Evolutionary conservation across 2,329 filamentous ascomycete species (phyloP), one percentile per base, ranked within the genome.

Genomic region (Cladophialophora carrionii): DNA sequence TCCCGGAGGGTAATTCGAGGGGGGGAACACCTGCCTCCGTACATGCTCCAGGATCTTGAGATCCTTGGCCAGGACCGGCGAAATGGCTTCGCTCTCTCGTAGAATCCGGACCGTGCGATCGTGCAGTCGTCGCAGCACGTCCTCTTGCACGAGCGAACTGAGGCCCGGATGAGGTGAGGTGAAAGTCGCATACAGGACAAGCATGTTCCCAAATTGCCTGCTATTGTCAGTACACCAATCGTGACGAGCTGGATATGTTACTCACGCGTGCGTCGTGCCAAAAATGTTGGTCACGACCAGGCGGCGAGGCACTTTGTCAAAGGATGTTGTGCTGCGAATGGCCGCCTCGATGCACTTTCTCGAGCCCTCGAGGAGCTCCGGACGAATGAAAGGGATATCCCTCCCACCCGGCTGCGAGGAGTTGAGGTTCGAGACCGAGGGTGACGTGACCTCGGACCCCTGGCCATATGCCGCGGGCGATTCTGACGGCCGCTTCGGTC

Each of bases 181-280:
- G 77, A 87, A 93, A 3, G 89, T 90, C 1, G 94, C 92, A 29
- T 91, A 87, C 2, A 99, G 85, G n/a, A 96, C 91, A 56, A 98
- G 82, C 73, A 97, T 86, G 75, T 98, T 98, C 64, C 95, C 94
- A 81, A 96, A 99, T 91, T 99, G 95, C 5, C 93, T 96, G 68
- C 14, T 24, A 62, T 62, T 49, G 66, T 78, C 69, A 77, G 74
- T 64, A 20, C 46, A 57, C 48, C 54, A 48, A 49, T 59, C 10
- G 48, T 54, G 54, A 55, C 12, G 20, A 61, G 48, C 54, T 14
- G 34, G 26, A 41, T 12, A 48, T 41, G 37, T 9, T 32, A 87
- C 91, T 86, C 90, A 96, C 91, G 94, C 93, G 82, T 97, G 94
- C 68, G 92, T 90, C 20, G 94, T 98, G 59, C 94, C 93, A 78